These are phyloP conservation scores for Talaromyces atroroseus DNA, from an alignment of 2,329 filamentous ascomycete species.

Conservation along the genomic window DNA sequence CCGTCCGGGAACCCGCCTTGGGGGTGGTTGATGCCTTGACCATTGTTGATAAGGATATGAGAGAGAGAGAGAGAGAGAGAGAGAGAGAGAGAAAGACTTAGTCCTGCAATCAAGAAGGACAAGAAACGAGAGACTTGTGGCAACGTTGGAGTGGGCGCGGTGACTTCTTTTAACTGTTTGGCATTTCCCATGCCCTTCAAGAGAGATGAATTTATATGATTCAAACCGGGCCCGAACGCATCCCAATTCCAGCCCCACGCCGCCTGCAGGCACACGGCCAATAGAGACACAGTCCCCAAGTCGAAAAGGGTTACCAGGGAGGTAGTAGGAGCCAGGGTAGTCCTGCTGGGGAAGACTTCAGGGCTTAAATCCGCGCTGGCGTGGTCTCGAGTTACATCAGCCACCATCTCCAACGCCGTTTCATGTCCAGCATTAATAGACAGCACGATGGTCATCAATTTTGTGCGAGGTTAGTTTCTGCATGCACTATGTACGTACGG, in stretches of 20 bases:
- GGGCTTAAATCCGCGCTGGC: neutral
- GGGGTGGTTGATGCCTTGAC: constrained; percentile 1
- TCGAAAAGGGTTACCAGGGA: too few species aligned
- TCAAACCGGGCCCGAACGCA: neutral
- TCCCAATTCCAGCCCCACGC: constrained; percentile 6
- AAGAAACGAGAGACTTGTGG: neutral
- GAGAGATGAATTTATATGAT: constrained; percentile 1
- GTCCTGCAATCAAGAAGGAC: too few species aligned
- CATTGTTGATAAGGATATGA: neutral
- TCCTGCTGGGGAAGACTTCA: constrained; percentile 1
- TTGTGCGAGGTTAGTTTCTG: neutral
- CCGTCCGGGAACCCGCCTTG: constrained; percentile 10
- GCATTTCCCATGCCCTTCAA: neutral
- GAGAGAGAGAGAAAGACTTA: neutral
- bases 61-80: neutral
- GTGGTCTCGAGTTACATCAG: constrained; percentile 12
- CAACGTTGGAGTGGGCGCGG: neutral
- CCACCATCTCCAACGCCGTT: neutral
- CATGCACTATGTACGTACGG: neutral
- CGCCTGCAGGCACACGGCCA: neutral
- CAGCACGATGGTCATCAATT: constrained; percentile 4
- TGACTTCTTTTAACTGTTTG: constrained; percentile 2
- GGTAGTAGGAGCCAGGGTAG: neutral
- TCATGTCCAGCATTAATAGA: constrained; percentile 6
- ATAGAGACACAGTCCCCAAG: constrained; percentile 1